Evolutionary conservation across 2,329 filamentous ascomycete species (phyloP).

Genomic region (Phaeosphaeriaceae sp.): DNA sequence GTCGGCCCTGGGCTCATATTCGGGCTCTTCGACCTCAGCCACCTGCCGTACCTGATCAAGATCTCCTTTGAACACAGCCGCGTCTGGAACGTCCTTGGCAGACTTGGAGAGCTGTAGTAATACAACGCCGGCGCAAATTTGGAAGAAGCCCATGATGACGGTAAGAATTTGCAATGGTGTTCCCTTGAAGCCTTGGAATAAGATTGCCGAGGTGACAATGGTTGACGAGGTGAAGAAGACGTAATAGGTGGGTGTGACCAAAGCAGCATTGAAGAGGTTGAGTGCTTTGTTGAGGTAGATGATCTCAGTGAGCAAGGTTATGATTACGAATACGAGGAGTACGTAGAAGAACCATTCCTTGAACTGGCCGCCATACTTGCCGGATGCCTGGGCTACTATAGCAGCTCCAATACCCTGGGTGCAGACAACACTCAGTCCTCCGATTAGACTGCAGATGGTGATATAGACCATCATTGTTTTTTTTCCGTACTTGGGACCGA

Average conservation of each 20-base stretch:
- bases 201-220: conserved; percentile 88
- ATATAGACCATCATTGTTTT: conserved; percentile 98
- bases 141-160: conserved; percentile 90
- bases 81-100: conserved; percentile 93
- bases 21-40: conserved; percentile 93
- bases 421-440: conserved; percentile 90
- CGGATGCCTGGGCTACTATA: conserved; percentile 83
- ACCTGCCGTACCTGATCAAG: conserved; percentile 95
- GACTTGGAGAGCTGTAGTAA: conserved; percentile 96
- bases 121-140: conserved; percentile 91
- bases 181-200: conserved; percentile 94
- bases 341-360: conserved; percentile 98
- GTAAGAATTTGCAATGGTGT: conserved; percentile 80
- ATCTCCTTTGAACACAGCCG: conserved; percentile 89
- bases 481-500: conserved; percentile 87
- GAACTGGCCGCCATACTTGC: conserved; percentile 76
- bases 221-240: conserved; percentile 97
- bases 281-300: conserved; percentile 98
- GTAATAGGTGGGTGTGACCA: conserved; percentile 98
- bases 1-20: conserved; percentile 94
- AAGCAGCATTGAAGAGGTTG: conserved; percentile 93
- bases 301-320: conserved; percentile 90
- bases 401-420: conserved; percentile 93
- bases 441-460: conserved; percentile 92
- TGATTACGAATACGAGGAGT: conserved; percentile 85